Conservation (phyloP, 345 rosid species). For the Corchorus olitorius region DNA sequence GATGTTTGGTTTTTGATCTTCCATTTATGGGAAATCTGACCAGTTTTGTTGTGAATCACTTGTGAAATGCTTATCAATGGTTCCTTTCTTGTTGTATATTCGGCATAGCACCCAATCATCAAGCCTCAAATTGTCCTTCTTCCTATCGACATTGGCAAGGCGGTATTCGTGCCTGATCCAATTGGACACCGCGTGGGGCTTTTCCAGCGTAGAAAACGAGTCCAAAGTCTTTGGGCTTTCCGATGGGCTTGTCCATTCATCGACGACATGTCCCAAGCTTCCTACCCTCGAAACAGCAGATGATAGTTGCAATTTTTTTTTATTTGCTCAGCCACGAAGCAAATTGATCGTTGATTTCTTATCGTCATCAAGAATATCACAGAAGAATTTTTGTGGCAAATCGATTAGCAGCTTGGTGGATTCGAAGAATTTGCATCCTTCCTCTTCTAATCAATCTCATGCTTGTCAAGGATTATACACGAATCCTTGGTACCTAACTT, state of each 20-base stretch:
- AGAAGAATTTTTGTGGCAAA: too few relatives aligned
- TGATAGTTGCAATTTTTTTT: too few relatives aligned
- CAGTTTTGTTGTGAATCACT: conserved; percentile 5
- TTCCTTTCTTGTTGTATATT: conserved; percentile 70
- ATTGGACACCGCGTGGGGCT: conserved; percentile 73
- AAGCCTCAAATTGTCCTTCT: conserved; percentile 52
- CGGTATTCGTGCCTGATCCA: conserved; percentile 99
- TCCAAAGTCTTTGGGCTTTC: conserved; percentile 70
- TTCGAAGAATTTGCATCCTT: too few relatives aligned
- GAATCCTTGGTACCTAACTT: too few relatives aligned
- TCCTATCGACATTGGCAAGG: conserved; percentile 78
- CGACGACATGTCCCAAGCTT: too few relatives aligned
- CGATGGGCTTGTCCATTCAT: conserved; percentile 93
- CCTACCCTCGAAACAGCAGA: too few relatives aligned
- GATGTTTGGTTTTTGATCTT: conserved; percentile 40
- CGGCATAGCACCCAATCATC: conserved; percentile 70
- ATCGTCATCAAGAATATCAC: too few relatives aligned
- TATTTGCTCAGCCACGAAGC: too few relatives aligned
- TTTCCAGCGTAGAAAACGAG: conserved; percentile 90
- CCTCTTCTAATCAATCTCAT: too few relatives aligned
- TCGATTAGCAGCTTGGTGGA: too few relatives aligned
- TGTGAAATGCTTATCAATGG: conserved; percentile 41
- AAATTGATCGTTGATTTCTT: too few relatives aligned
- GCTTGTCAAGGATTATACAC: too few relatives aligned
- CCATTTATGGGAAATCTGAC: conserved; percentile 22